These are phyloP conservation scores for Fusarium sp. DNA, from an alignment of 2,329 filamentous ascomycete species.

Conservation along the genomic window DNA sequence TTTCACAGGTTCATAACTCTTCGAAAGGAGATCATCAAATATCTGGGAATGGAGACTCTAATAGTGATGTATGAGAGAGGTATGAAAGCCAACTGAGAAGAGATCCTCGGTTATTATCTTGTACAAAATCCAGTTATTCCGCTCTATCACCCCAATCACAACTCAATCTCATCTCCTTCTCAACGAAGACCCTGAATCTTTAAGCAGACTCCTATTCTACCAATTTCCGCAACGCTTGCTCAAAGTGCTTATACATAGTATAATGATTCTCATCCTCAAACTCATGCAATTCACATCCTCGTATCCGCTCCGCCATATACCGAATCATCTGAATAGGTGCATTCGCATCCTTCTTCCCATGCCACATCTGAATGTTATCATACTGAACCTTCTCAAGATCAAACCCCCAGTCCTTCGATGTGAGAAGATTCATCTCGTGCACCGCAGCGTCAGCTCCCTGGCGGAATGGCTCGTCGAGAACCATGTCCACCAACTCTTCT, in stretches of 20 bases:
- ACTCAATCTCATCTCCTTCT: not conserved
- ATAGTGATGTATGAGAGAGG: fast-evolving
- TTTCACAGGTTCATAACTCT: fast-evolving
- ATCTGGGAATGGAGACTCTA: fast-evolving
- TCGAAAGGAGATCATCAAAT: fast-evolving
- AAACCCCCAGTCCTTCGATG: conserved; percentile 44
- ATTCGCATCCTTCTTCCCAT: conserved; percentile 46
- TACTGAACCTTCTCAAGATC: conserved; percentile 42
- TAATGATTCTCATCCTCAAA: conserved; percentile 48
- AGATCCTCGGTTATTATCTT: not conserved
- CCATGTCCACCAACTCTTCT: conserved; percentile 40
- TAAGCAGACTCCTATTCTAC: too few species aligned
- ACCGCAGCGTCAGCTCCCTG: conserved; percentile 41
- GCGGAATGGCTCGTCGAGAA: conserved; percentile 43
- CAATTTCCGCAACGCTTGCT: conserved; percentile 9
- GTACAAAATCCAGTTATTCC: not conserved
- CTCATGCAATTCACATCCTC: conserved; percentile 46
- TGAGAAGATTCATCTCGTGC: conserved; percentile 45
- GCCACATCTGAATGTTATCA: conserved; percentile 45
- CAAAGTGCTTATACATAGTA: conserved; percentile 40
- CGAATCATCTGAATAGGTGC: conserved; percentile 47
- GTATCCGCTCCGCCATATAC: conserved; percentile 50
- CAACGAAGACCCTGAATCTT: fast-evolving
- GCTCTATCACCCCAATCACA: not conserved
- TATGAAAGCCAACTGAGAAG: too few species aligned